These are phyloP conservation scores for Avena insularis DNA, from an alignment of 176 grass and related monocot genomes.

Conservation along the genomic window DNA sequence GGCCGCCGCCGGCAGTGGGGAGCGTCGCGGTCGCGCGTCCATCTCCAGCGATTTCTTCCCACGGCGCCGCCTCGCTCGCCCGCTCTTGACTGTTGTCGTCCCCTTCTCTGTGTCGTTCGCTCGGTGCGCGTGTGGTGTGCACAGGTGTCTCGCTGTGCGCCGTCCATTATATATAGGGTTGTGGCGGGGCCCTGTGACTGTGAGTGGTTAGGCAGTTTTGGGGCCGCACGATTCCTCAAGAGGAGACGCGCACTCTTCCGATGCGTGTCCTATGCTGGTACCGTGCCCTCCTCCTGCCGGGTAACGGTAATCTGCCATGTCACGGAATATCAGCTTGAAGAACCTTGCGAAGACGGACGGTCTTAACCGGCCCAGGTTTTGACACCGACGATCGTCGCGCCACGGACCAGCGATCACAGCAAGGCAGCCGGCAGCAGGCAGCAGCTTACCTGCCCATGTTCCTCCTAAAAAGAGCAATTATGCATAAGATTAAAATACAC, in stretches of 20 bases:
- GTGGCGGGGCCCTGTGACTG: too few species aligned
- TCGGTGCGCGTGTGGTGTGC: slow-evolving; percentile 2
- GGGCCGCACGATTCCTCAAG: slow-evolving; percentile 3
- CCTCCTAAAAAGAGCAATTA: too few species aligned
- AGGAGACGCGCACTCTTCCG: slow-evolving; percentile 6
- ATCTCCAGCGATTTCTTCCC: slow-evolving; percentile 21
- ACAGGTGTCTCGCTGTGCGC: background rate
- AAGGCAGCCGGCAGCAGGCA: too few species aligned
- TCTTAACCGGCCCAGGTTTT: too few species aligned
- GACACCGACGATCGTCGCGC: too few species aligned
- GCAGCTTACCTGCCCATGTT: too few species aligned
- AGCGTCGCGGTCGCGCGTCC: background rate
- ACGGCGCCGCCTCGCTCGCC: background rate
- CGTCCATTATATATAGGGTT: background rate
- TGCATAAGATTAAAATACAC: too few species aligned
- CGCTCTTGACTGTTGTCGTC: background rate
- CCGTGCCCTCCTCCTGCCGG: slow-evolving; percentile 6
- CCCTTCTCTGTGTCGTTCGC: background rate
- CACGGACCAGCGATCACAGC: too few species aligned
- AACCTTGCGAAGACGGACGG: background rate
- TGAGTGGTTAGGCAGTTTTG: background rate
- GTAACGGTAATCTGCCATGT: background rate
- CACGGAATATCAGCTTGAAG: background rate
- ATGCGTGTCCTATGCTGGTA: slow-evolving; percentile 3
- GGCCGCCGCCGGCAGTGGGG: background rate